These are phyloP conservation scores for Nitzschia sp. DNA, from an alignment of 108 stramenopile genomes.

Conservation along the genomic window DNA sequence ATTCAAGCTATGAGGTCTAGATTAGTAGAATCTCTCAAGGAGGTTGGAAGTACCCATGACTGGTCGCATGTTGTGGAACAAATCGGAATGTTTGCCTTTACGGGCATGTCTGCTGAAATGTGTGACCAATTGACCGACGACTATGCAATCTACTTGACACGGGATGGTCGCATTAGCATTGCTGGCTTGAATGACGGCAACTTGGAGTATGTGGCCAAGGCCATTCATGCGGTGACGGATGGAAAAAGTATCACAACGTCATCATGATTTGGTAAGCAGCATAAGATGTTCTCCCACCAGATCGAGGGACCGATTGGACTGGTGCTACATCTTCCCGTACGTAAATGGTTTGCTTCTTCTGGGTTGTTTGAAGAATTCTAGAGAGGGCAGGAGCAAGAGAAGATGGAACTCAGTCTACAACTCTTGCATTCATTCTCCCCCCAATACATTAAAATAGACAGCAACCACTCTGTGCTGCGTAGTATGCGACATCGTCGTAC, in stretches of 20 bases:
- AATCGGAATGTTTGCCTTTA: conserved; percentile 99
- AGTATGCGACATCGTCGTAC: too few relatives aligned
- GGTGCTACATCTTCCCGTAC: too few relatives aligned
- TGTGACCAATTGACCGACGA: conserved; percentile 84
- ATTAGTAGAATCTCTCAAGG: conserved; percentile 80
- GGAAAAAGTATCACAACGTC: conserved; percentile 68
- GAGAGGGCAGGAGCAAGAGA: too few relatives aligned
- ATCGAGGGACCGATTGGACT: too few relatives aligned
- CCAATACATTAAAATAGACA: too few relatives aligned
- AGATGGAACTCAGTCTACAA: too few relatives aligned
- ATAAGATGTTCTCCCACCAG: too few relatives aligned
- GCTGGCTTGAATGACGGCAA: conserved; percentile 96
- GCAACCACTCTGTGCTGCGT: too few relatives aligned
- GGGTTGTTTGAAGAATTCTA: too few relatives aligned
- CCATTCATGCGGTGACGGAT: conserved; percentile 92
- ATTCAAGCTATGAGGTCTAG: conserved; percentile 85
- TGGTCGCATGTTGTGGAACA: conserved; percentile 97
- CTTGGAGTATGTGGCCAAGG: conserved; percentile 91
- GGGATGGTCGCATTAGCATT: conserved; percentile 96
- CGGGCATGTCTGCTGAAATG: conserved; percentile 93
- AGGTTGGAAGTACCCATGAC: conserved; percentile 78
- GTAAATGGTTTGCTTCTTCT: too few relatives aligned
- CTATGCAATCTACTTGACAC: conserved; percentile 92
- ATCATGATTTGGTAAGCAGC: too few relatives aligned
- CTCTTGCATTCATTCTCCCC: too few relatives aligned